These are phyloP conservation scores for Kwoniella sp. DNA, from an alignment of 768 basidiomycete genomes.

Conservation along the genomic window DNA sequence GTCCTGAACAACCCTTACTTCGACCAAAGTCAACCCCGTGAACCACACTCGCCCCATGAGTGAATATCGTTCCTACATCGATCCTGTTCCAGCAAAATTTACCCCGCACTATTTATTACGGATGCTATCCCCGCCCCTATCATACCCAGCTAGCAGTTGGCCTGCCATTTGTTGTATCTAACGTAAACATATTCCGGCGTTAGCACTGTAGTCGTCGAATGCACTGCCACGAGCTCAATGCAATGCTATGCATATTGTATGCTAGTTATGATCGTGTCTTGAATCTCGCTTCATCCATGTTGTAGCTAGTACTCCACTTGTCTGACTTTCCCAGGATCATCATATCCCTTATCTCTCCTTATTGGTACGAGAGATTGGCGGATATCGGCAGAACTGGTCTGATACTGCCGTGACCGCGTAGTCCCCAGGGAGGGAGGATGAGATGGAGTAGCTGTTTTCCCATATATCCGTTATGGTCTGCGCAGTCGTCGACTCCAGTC, in stretches of 20 bases:
- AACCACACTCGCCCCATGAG: no score
- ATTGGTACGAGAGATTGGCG: conserved; percentile 58
- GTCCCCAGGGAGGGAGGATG: conserved; percentile 84
- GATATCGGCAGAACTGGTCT: conserved; percentile 87
- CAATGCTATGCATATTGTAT: background rate
- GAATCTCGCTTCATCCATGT: background rate
- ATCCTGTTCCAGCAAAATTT: background rate
- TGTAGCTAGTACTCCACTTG: conserved; percentile 3
- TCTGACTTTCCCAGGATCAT: background rate
- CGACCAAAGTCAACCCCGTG: no score
- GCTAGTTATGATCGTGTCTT: no score
- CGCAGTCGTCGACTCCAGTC: background rate
- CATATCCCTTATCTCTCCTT: conserved; percentile 14
- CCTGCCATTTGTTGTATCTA: no score
- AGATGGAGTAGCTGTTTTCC: conserved; percentile 80
- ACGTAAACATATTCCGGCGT: no score
- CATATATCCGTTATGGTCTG: conserved; percentile 57
- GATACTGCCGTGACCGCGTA: conserved; percentile 76
- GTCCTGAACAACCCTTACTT: background rate
- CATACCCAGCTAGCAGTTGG: no score
- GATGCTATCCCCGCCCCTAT: no score
- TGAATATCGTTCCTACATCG: background rate
- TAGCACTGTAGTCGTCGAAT: no score
- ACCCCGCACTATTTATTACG: conserved; percentile 11
- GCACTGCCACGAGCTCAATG: no score